A percentile compares a stretch with the other conserved stretches of the same genome.
Conservation (phyloP, 441 rosid genomes). For the Adansonia madagascariensis region DNA sequence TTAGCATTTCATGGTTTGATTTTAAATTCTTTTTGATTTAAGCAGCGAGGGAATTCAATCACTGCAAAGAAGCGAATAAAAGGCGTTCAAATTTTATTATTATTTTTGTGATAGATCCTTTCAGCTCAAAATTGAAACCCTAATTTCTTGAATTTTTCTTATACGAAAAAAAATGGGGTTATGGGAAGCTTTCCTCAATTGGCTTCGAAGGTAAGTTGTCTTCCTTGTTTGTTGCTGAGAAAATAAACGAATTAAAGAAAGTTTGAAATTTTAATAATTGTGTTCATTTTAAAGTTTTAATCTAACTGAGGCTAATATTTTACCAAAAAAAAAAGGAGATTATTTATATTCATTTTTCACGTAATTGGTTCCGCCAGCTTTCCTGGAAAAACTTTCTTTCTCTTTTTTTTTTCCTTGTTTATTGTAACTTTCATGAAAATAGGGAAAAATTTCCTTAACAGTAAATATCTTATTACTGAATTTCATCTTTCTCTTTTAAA, state of each 20-base stretch:
- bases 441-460: neutral
- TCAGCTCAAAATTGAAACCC: slow-evolving; percentile 20
- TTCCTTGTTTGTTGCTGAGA: slow-evolving; percentile 19
- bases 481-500: neutral
- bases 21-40: slow-evolving; percentile 26
- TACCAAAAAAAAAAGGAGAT: neutral
- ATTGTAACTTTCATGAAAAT: neutral
- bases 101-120: neutral
- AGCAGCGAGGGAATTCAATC: slow-evolving; percentile 43
- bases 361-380: neutral
- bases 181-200: slow-evolving; percentile 65
- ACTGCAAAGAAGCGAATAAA: slow-evolving; percentile 22
- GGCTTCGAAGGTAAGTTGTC: slow-evolving; percentile 60
- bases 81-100: neutral
- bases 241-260: neutral
- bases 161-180: slow-evolving; percentile 46
- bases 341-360: neutral
- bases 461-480: neutral
- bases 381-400: neutral
- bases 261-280: neutral
- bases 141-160: slow-evolving; percentile 16
- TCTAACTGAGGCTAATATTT: neutral
- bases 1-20: neutral
- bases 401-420: neutral
- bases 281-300: neutral